Base-by-base conservation (phyloP, 2,329 filamentous ascomycete genomes). In the Colletotrichum spaethianum region DNA sequence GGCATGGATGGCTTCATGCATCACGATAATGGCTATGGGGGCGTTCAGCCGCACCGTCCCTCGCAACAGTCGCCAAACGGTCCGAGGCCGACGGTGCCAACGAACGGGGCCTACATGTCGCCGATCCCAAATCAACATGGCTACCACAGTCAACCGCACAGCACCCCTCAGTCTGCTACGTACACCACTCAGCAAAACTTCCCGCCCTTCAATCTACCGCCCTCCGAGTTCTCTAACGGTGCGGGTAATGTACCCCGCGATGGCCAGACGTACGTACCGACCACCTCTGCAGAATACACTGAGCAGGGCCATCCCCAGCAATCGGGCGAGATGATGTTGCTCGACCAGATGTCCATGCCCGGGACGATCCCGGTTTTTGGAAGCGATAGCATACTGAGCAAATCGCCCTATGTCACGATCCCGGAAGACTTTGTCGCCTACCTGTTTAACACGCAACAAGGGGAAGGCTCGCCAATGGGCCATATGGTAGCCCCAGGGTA, bases 351-450 rank as follows among this genome's bases (percentile, higher is more conserved):
- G 87, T 82, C 88, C 53, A 87, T 88, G 78, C 86, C 87, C 20
- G 92, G 90, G 68, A 91, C 93, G 5, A 93, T 97, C 76, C 94
- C 96, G 0, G 92, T 98, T 33, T 98, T 98, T 81, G 94, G 94
- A 20, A 92, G 89, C 33, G 94, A 97, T 76, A 92, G 90, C 23
- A 92, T 94, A 72, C 77, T 90, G 50, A 95, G 93, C 76, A 93
- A 96, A 69, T 97, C 95, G 3, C 95, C 96, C 0, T 96, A 96
- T 79, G 87, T 88, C 4, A 92, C 93, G 11, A 93, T 97, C 84
- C 93, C 94, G 0, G 94, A 97, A 78, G 94, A 97, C 78, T 96
- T 96, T 77, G 92, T 95, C 75, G 92, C 93, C 6, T 97, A 93
- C 86, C 82, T 97, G 33, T 97, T 97, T 82, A 95, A 93, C 78